Evolutionary conservation across 2,329 filamentous ascomycete species (phyloP).

Genomic region (Clarireedia sp.): DNA sequence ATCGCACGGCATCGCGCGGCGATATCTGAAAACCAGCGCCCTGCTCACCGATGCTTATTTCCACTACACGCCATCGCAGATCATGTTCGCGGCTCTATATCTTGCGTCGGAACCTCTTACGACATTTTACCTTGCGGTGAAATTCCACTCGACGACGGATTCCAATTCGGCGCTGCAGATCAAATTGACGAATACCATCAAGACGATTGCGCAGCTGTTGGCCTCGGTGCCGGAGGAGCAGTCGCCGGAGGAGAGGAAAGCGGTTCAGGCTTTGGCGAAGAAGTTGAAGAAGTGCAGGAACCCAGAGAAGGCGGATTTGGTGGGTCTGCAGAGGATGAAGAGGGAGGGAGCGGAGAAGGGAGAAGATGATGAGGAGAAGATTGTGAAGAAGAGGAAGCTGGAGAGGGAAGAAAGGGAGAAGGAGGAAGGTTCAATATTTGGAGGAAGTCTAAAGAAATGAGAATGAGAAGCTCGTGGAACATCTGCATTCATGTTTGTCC

Average conservation of each 20-base stretch:
- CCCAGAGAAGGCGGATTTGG: conserved; percentile 64
- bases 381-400: conserved; percentile 34
- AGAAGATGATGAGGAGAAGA: conserved; percentile 26
- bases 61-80: conserved; percentile 88
- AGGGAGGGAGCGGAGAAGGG: conserved; percentile 36
- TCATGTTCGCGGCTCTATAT: conserved; percentile 75
- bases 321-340: conserved; percentile 53
- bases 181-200: neutral
- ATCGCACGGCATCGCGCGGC: conserved; percentile 66
- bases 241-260: conserved; percentile 31
- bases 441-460: conserved; percentile 15
- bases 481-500: neutral
- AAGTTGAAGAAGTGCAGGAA: conserved; percentile 69
- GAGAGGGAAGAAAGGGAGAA: conserved; percentile 33
- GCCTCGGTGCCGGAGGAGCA: conserved; percentile 13
- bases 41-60: conserved; percentile 94
- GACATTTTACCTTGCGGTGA: conserved; percentile 26
- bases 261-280: conserved; percentile 52
- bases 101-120: conserved; percentile 62
- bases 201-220: neutral
- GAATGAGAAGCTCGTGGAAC: conserved; percentile 15
- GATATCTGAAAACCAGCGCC: conserved; percentile 69
- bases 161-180: neutral
- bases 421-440: conserved; percentile 30
- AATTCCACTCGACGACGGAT: conserved; percentile 18